Base-by-base conservation (phyloP, 2,329 filamentous ascomycete species). In the Raffaelea arxii region DNA sequence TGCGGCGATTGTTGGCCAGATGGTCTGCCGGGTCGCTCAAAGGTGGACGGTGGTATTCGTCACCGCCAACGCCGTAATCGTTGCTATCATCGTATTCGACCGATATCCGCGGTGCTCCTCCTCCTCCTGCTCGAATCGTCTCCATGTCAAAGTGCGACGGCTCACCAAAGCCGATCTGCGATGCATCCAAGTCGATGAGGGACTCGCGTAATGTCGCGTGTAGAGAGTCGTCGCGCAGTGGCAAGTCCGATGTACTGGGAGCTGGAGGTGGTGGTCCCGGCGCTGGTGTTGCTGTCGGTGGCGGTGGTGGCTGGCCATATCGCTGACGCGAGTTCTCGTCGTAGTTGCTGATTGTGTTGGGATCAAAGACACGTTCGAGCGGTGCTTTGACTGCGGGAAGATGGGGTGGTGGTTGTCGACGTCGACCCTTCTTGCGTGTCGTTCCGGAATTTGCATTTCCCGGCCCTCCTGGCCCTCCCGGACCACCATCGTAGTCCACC, bases 281-380 rank as follows among this genome's bases (percentile, higher is more conserved):
- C 16, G 59, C 55, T 12, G 57, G 50, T 23, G 48, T 46, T 16
- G 49, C 46, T 56, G 49, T 61, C 4, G 65, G 64, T 1, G 65
- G 62, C 2, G 66, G 65, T 23, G 70, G 64, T 0, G 61, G 62
- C 27, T 63, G 65, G 18, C 75, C 74, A 54, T 83, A 83, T 54
- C 82, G 80, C 36, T 67, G 67, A 25, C 75, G 67, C 18, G 77
- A 78, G 51, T 82, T 82, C 49, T 82, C 78, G 22, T 79, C 72
- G 51, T 83, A 83, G 50, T 72, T 79, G 2, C 77, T 77, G 27
- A 79, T 72, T 1, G 79, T 82, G 56, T 82, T 78, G 5, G 78
- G 78, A 49, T 83, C 79, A 55, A 83, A 83, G 0, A 83, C 66
- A 51, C 80, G 82, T 53, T 82, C 78, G 4, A 83, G 61, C 0